These are phyloP conservation scores for Rhodotorula sp. DNA, from an alignment of 1,284 basidiomycete species.

Conservation along the genomic window DNA sequence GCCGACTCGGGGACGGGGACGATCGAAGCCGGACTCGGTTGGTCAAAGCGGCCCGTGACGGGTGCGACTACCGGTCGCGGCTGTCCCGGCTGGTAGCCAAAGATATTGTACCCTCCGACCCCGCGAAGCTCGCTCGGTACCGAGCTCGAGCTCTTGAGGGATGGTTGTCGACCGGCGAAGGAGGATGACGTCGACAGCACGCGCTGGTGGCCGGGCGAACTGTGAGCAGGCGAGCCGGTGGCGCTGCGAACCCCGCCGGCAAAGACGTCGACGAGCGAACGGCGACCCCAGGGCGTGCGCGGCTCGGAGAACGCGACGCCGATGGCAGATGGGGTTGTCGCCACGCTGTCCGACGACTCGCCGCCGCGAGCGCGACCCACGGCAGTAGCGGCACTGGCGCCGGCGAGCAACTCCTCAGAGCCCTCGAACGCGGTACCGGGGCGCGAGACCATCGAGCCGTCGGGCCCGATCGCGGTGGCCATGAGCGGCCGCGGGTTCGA, in stretches of 20 bases:
- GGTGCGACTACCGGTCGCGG: constrained; percentile 23
- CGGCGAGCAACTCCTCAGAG: not conserved
- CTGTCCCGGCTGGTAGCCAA: constrained; percentile 27
- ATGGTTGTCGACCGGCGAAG: constrained; percentile 28
- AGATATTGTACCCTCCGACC: constrained; percentile 29
- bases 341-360: constrained; percentile 24
- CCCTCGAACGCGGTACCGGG: not conserved
- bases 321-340: constrained; percentile 32
- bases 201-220: not conserved
- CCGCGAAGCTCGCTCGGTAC: constrained; percentile 19
- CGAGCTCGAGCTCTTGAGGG: constrained; percentile 11
- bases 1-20: constrained; percentile 21
- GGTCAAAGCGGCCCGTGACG: constrained; percentile 21
- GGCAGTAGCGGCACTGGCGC: not conserved
- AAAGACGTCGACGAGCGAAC: constrained; percentile 32
- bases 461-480: constrained; percentile 6
- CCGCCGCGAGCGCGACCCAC: not conserved
- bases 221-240: not conserved
- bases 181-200: constrained; percentile 7
- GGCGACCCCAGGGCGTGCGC: constrained; percentile 31
- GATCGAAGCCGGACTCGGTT: constrained; percentile 21
- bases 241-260: constrained; percentile 23
- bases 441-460: not conserved
- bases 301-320: constrained; percentile 37
- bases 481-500: constrained; percentile 20